Base-by-base conservation (phyloP, 495 filamentous ascomycete genomes). In the Tetracladium marchalianum region DNA sequence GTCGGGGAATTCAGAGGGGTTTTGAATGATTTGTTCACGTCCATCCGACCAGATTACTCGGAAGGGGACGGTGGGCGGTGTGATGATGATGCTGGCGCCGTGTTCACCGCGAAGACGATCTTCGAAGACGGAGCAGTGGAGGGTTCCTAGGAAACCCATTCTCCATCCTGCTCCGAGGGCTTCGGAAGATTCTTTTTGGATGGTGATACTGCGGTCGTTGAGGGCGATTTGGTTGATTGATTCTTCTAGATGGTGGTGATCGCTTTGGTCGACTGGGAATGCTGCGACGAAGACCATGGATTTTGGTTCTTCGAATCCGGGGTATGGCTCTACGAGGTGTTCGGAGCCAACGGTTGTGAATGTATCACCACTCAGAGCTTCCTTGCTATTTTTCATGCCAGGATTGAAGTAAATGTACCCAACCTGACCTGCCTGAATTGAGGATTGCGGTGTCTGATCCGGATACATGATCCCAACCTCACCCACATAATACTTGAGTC, bases 281-380 rank as follows among this genome's bases (percentile, higher is more conserved):
- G 93, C 92, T 5, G 90, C 89, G 10, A 98, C 92, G 58, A 97
- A 98, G 17, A 96, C 92, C 92, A 98, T 98, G 2, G 90, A 82
- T 63, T 98, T 94, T 6, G 92, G 92, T 59, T 98, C 93, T 64
- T 95, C 92, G 51, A 98, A 98, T 0, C 92, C 93, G 0, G 87
- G 87, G 46, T 89, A 78, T 15, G 85, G 80, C 59, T 87, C 75
- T 1, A 98, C 89, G 1, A 70, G 52, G 49, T 79, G 77, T 62
- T 95, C 85, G 11, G 65, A 79, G 0, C 90, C 90, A 7, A 89
- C 77, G n/a, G 73, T 81, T 1, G 92, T 95, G 57, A 84, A 95
- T 1, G 92, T 97, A 53, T 97, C 93, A 16, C 92, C 92, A 40
- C 97, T 82, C 66, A 95, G 93, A 41, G 92, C 89, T 56, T 98